These are phyloP conservation scores for Aciculosporium take DNA, from an alignment of 2,329 filamentous ascomycete species.

Conservation along the genomic window DNA sequence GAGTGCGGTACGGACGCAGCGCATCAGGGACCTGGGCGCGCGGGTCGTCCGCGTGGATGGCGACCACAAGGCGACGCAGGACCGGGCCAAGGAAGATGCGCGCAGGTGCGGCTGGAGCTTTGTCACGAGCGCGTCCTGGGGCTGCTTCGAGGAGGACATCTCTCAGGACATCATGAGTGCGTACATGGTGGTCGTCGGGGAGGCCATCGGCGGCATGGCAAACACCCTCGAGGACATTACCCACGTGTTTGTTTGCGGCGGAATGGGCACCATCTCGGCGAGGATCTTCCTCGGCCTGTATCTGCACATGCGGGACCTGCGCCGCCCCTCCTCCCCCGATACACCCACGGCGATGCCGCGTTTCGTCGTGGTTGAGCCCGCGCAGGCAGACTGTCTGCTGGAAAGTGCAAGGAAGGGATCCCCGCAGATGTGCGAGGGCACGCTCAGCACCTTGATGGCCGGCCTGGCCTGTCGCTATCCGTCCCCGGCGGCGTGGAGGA, in stretches of 20 bases:
- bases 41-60: conserved; percentile 8
- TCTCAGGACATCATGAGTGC: conserved; percentile 10
- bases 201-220: conserved; percentile 3
- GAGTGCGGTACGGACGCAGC: conserved; percentile 1
- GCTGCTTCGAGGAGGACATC: conserved; percentile 6
- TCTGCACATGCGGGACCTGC: neutral
- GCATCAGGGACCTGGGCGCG: conserved; percentile 7
- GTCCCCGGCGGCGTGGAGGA: conserved; percentile 9
- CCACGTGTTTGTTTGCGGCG: conserved; percentile 8
- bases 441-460: conserved; percentile 7
- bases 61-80: conserved; percentile 6
- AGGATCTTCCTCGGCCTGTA: conserved; percentile 6
- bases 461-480: conserved; percentile 8
- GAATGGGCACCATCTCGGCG: conserved; percentile 8
- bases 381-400: conserved; percentile 7
- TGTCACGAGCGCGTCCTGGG: conserved; percentile 9
- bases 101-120: conserved; percentile 9
- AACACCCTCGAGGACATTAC: conserved; percentile 3
- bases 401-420: conserved; percentile 8
- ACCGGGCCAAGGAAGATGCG: conserved; percentile 8
- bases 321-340: neutral
- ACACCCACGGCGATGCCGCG: neutral
- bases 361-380: conserved; percentile 8
- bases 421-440: conserved; percentile 1
- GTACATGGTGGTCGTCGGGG: conserved; percentile 9